Base-by-base conservation (phyloP, 257 asterid genomes). In the Primulina tabacum region DNA sequence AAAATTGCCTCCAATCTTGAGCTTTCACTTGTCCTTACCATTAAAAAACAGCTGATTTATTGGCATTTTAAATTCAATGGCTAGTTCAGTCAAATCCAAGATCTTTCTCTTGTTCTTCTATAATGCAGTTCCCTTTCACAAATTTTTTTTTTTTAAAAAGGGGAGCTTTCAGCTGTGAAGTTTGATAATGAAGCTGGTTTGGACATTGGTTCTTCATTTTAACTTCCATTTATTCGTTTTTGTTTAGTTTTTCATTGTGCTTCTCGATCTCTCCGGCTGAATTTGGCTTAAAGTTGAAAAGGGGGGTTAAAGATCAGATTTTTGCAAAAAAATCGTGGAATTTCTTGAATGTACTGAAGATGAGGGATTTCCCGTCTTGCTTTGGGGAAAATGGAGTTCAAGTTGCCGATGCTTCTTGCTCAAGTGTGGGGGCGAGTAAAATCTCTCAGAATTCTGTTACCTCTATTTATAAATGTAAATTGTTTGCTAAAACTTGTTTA, bases 291-390 rank as follows among this genome's bases (percentile, higher is more conserved):
- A 14, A 17, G 7, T 50, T 17, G 57, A 1, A 50, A 50, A 17
- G 21, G 57, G 57, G 5, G 8, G 20, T 50, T 50, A 50, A 50
- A 50, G 57, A 5, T 50, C 57, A 50, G 20, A 50, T 50, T 50
- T 50, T 50, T 50, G 57, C 57, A 4, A 5, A 17, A 21, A 50
- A 17, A 50, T 50, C 57, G 16, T 50, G 57, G 8, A 50, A 16
- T 50, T 16, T 50, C 20, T 52, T 50, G 30, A 12, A 32, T 57
- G 30, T 6, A 28, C 17, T n/a, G 12, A 82, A 59, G 18, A 76
- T 82, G 87, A 82, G 70, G 80, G 87, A 82, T 71, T 82, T 82
- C 29, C 85, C 85, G 0, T 76, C 87, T 72, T 82, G 84, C 64
- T 82, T 79, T 58, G 87, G 87, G 70, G 87, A 82, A 69, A 82